phyloP scores from a whole-genome alignment of 345 rosid species.

The Eucalyptus urophylla region DNA sequence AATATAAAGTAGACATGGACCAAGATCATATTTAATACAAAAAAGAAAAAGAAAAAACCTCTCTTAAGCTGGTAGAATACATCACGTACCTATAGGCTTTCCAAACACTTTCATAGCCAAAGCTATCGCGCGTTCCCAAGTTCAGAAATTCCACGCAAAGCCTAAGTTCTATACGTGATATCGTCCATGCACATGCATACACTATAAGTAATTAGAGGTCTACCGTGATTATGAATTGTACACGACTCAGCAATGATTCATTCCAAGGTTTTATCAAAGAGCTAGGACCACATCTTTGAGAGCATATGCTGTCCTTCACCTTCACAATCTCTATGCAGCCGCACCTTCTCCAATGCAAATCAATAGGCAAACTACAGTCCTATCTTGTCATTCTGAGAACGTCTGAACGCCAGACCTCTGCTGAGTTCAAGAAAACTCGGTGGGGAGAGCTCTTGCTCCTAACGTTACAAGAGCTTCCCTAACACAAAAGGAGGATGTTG shows the following conservation, averaged over 20 bases:
- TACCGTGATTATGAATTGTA: background rate
- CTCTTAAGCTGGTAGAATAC: background rate
- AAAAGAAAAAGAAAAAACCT: no score
- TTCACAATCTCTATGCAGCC: background rate
- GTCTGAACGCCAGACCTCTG: background rate
- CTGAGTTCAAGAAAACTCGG: background rate
- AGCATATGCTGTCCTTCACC: background rate
- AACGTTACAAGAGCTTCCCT: background rate
- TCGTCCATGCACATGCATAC: background rate
- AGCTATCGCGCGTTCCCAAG: background rate
- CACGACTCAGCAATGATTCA: background rate
- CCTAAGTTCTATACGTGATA: background rate
- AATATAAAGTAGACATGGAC: background rate
- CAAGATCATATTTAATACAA: background rate
- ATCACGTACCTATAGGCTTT: background rate
- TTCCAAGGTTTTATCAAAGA: background rate
- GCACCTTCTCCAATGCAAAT: background rate
- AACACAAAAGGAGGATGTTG: background rate
- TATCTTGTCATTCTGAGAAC: background rate
- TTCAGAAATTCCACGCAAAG: background rate
- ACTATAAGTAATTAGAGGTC: background rate
- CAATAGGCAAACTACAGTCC: background rate
- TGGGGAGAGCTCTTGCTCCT: background rate
- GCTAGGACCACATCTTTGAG: background rate
- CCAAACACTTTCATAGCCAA: background rate